Conservation (phyloP, 2,329 filamentous ascomycete species). For the Verticillium longisporum region DNA sequence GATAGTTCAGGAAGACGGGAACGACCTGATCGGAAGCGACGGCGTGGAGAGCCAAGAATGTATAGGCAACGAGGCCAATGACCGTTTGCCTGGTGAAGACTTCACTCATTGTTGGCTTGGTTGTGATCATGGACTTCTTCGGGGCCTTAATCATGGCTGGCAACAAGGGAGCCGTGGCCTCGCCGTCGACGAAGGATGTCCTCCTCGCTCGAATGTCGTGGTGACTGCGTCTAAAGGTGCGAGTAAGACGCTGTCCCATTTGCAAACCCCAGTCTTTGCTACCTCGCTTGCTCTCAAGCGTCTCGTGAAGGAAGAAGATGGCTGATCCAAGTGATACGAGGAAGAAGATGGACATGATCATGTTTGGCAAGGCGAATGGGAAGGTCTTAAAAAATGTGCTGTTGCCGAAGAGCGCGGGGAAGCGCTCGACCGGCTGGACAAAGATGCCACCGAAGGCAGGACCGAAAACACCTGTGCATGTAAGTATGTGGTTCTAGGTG, state of each 20-base stretch:
- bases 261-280: constrained; percentile 68
- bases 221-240: constrained; percentile 21
- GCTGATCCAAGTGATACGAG: constrained; percentile 68
- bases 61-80: constrained; percentile 71
- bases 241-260: constrained; percentile 60
- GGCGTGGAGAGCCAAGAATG: constrained; percentile 72
- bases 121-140: constrained; percentile 5
- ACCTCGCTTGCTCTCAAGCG: constrained; percentile 64
- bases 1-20: constrained; percentile 81
- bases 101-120: constrained; percentile 41
- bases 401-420: constrained; percentile 63
- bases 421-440: constrained; percentile 70
- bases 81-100: constrained; percentile 70
- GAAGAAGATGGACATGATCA: constrained; percentile 72
- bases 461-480: constrained; percentile 61
- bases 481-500: background rate
- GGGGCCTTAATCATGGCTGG: constrained; percentile 18
- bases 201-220: constrained; percentile 20
- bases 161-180: constrained; percentile 49
- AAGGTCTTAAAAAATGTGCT: constrained; percentile 64
- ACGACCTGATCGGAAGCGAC: constrained; percentile 84
- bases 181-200: constrained; percentile 46
- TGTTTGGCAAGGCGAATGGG: constrained; percentile 79
- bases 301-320: constrained; percentile 79
- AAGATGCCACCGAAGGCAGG: constrained; percentile 83